A percentile compares a stretch with the other conserved stretches of the same genome.
phyloP scores from a whole-genome alignment of 352 stramenopile genomes.

The Pilasporangium apinafurcum region DNA sequence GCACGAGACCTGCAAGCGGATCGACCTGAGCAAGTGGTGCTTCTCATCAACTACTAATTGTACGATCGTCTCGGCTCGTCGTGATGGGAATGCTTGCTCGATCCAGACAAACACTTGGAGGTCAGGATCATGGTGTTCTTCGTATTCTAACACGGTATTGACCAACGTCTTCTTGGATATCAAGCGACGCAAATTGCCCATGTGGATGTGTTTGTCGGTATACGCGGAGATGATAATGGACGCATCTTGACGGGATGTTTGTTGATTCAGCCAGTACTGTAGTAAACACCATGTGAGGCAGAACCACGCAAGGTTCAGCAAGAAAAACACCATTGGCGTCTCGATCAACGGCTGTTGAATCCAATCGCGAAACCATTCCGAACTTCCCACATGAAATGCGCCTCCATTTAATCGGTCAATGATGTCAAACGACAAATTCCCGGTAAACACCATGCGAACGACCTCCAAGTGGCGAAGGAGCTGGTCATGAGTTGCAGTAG shows the following conservation, averaged over 20 bases:
- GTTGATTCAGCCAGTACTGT: slow-evolving; percentile 25
- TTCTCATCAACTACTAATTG: slow-evolving; percentile 65
- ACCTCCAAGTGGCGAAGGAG: slow-evolving; percentile 76
- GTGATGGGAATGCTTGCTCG: slow-evolving; percentile 84
- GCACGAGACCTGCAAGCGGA: slow-evolving; percentile 58
- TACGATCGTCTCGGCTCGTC: slow-evolving; percentile 74
- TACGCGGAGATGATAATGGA: slow-evolving; percentile 87
- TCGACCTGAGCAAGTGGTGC: slow-evolving; percentile 49
- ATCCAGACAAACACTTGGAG: slow-evolving; percentile 81
- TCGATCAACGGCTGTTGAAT: slow-evolving; percentile 67
- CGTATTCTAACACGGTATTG: slow-evolving; percentile 31
- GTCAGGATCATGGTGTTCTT: slow-evolving; percentile 21
- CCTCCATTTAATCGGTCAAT: slow-evolving; percentile 92
- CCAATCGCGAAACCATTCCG: slow-evolving; percentile 76
- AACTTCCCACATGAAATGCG: slow-evolving; percentile 87
- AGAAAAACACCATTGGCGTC: slow-evolving; percentile 61
- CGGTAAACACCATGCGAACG: slow-evolving; percentile 90
- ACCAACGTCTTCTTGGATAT: slow-evolving; percentile 32
- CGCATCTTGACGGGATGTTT: slow-evolving; percentile 66
- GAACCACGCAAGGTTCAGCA: slow-evolving; percentile 74
- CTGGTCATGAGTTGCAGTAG: too few relatives aligned
- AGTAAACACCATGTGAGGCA: slow-evolving; percentile 51
- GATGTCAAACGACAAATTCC: slow-evolving; percentile 92
- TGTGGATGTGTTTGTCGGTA: slow-evolving; percentile 55
- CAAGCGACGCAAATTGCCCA: slow-evolving; percentile 29